Percentiles rank a stretch among this genome's conserved stretches.
phyloP scores from a whole-genome alignment of 169 alveolate genomes.

The Cryptosporidium tyzzeri region DNA sequence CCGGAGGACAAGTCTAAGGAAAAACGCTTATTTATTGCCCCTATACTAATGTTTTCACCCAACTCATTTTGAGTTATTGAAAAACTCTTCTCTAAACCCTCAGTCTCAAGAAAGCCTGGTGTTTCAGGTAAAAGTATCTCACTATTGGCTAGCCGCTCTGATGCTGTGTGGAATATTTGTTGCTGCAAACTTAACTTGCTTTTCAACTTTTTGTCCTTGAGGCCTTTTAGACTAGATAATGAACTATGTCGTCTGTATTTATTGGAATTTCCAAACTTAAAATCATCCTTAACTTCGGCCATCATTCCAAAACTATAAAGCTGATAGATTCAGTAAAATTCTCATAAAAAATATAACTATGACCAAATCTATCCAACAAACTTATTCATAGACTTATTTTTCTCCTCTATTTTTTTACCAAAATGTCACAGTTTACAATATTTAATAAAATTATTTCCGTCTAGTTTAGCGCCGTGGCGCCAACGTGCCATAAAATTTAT shows the following conservation, averaged over 20 bases:
- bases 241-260: constrained; percentile 60
- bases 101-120: constrained; percentile 77
- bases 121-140: constrained; percentile 63
- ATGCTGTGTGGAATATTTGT: constrained; percentile 51
- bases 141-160: constrained; percentile 57
- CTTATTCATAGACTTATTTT: not conserved
- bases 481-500: not conserved
- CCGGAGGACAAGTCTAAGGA: constrained; percentile 88
- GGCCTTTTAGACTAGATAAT: constrained; percentile 17
- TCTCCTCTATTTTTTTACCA: not conserved
- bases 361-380: not conserved
- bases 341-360: not conserved
- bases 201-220: constrained; percentile 59
- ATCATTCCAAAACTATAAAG: not conserved
- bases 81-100: constrained; percentile 81
- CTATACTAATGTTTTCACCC: constrained; percentile 70
- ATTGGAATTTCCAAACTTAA: constrained; percentile 11
- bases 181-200: constrained; percentile 38
- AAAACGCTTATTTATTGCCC: constrained; percentile 79
- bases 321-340: not conserved
- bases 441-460: not conserved
- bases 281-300: not conserved
- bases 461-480: constrained; percentile 24
- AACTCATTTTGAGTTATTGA: constrained; percentile 77
- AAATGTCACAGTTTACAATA: constrained; percentile 31